Evolutionary conservation across 371 early-diverging fungal species (phyloP).

Genomic region (Mortierella sp.): DNA sequence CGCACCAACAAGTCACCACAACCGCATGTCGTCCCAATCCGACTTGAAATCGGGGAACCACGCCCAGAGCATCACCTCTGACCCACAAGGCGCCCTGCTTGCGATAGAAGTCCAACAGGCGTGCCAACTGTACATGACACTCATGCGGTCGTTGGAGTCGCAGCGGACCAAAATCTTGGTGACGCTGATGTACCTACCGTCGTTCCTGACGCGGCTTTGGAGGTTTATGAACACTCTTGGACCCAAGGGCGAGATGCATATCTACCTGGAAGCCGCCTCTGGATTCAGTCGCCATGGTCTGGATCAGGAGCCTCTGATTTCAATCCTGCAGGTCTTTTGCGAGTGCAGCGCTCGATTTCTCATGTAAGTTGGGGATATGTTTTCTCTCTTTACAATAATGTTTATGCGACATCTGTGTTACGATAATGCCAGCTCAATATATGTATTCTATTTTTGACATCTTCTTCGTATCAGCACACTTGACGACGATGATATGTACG

Average conservation of each 20-base stretch:
- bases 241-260: constrained; percentile 66
- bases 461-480: constrained; percentile 65
- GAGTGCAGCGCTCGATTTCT: constrained; percentile 70
- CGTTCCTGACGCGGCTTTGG: constrained; percentile 75
- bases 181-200: constrained; percentile 70
- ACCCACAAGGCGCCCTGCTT: constrained; percentile 54
- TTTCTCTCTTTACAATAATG: background rate
- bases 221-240: constrained; percentile 71
- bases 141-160: constrained; percentile 61
- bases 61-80: constrained; percentile 8
- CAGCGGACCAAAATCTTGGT: constrained; percentile 69
- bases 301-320: constrained; percentile 71
- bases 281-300: constrained; percentile 56
- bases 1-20: constrained; percentile 10
- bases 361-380: constrained; percentile 61
- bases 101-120: constrained; percentile 66
- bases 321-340: constrained; percentile 73
- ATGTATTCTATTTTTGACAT: background rate
- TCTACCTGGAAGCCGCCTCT: constrained; percentile 69
- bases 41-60: background rate
- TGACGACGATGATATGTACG: constrained; percentile 88
- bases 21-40: background rate
- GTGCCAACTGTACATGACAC: constrained; percentile 66
- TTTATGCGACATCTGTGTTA: background rate
- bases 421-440: background rate